These are phyloP conservation scores for Solanum commersonii DNA, from an alignment of 257 asterid genomes.

Conservation along the genomic window DNA sequence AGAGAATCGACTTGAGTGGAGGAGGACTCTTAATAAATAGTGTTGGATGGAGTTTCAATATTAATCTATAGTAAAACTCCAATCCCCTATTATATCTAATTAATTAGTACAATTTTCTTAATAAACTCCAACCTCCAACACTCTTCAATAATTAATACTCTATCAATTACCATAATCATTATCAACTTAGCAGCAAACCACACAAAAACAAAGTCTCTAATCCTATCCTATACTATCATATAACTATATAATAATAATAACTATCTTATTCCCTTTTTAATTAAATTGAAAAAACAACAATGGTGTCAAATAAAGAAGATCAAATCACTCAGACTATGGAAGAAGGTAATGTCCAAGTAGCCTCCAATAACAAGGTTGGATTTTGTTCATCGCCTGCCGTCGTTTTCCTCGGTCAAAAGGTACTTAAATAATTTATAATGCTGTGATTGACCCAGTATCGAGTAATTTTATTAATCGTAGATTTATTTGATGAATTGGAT, in stretches of 20 bases:
- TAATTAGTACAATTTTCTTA: too few relatives aligned
- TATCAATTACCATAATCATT: background rate
- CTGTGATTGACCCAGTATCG: background rate
- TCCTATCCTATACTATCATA: background rate
- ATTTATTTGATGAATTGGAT: background rate
- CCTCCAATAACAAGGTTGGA: background rate
- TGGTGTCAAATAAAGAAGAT: conserved; percentile 5
- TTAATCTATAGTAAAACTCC: background rate
- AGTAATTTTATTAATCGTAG: background rate
- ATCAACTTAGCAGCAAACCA: background rate
- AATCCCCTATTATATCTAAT: background rate
- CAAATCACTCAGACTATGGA: conserved; percentile 31
- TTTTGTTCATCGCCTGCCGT: conserved; percentile 12
- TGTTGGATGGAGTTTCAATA: conserved; percentile 1
- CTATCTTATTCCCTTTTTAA: background rate
- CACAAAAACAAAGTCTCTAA: background rate
- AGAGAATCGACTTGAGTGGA: background rate
- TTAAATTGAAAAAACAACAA: background rate
- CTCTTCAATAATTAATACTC: background rate
- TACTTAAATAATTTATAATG: background rate
- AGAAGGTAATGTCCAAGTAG: conserved; percentile 15
- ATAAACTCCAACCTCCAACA: background rate
- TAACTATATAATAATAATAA: background rate
- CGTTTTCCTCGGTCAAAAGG: conserved; percentile 32
- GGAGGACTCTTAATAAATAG: background rate